A percentile compares a stretch with the other conserved stretches of the same genome.
These are phyloP conservation scores for Ceratobasidium sp. DNA, from an alignment of 1,284 basidiomycete genomes.

Conservation along the genomic window DNA sequence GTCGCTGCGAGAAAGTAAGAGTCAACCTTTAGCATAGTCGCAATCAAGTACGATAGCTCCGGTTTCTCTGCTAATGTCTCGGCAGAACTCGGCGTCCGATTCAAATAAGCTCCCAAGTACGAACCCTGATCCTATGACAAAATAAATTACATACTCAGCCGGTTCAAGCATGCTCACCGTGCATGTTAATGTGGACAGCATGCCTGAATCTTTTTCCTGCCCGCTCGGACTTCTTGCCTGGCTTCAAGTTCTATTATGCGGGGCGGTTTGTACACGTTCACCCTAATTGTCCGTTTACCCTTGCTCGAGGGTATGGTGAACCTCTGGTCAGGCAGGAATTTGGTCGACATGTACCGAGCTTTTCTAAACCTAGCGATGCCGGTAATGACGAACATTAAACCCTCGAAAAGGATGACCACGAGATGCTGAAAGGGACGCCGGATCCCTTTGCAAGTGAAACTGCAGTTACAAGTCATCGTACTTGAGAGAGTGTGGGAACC, in stretches of 20 bases:
- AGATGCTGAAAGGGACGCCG: not conserved
- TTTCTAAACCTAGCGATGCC: not conserved
- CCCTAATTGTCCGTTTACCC: not conserved
- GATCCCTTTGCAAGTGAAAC: not conserved
- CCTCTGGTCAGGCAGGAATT: not conserved
- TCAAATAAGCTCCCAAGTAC: slow-evolving; percentile 17
- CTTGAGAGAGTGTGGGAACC: not conserved
- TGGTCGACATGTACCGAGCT: slow-evolving; percentile 3
- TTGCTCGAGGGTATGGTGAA: not conserved
- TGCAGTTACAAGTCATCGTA: slow-evolving; percentile 1
- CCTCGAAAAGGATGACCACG: not conserved
- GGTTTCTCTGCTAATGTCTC: not conserved
- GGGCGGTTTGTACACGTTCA: slow-evolving; percentile 24
- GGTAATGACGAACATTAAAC: not conserved
- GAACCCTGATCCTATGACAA: slow-evolving; percentile 29
- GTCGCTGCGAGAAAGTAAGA: not conserved
- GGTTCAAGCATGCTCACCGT: not conserved
- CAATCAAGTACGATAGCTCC: slow-evolving; percentile 36
- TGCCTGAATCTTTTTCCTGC: not conserved
- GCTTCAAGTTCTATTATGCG: not conserved
- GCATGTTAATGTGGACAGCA: slow-evolving; percentile 44
- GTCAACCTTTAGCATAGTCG: slow-evolving; percentile 34
- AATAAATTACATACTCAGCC: not conserved
- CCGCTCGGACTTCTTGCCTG: not conserved
- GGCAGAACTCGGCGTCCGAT: slow-evolving; percentile 34